Percentiles rank a stretch among this genome's conserved stretches.
Conservation (phyloP, 2,329 filamentous ascomycete species). For the Decorospora gaudefroyi region DNA sequence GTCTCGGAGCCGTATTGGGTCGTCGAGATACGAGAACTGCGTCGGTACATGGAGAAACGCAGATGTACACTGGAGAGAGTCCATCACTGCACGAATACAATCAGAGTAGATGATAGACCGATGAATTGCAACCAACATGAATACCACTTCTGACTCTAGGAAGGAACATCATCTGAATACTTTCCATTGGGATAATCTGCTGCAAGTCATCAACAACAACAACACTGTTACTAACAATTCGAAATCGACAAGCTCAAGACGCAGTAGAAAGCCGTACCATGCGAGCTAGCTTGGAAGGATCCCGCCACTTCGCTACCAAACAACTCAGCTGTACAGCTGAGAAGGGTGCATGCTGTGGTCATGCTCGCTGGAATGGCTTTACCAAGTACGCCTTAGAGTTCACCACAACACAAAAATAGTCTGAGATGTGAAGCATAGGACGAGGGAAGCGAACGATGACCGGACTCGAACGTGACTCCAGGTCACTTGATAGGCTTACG, state of each 20-base stretch:
- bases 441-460: too few relatives aligned
- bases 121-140: background rate
- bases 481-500: too few relatives aligned
- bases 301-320: background rate
- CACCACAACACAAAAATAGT: too few relatives aligned
- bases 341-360: too few relatives aligned
- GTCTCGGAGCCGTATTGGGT: slow-evolving; percentile 1
- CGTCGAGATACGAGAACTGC: background rate
- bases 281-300: too few relatives aligned
- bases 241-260: too few relatives aligned
- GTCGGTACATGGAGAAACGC: background rate
- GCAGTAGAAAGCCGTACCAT: too few relatives aligned
- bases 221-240: background rate
- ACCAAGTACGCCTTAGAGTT: too few relatives aligned
- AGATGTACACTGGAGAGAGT: background rate
- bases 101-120: background rate
- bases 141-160: background rate
- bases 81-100: background rate
- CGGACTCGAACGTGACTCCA: too few relatives aligned
- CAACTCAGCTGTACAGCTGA: background rate
- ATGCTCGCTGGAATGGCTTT: too few relatives aligned
- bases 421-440: too few relatives aligned
- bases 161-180: background rate
- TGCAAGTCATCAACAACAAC: too few relatives aligned
- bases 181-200: background rate